Conservation (phyloP, 129 eudicot genomes). For the Pulicaria dysenterica region DNA sequence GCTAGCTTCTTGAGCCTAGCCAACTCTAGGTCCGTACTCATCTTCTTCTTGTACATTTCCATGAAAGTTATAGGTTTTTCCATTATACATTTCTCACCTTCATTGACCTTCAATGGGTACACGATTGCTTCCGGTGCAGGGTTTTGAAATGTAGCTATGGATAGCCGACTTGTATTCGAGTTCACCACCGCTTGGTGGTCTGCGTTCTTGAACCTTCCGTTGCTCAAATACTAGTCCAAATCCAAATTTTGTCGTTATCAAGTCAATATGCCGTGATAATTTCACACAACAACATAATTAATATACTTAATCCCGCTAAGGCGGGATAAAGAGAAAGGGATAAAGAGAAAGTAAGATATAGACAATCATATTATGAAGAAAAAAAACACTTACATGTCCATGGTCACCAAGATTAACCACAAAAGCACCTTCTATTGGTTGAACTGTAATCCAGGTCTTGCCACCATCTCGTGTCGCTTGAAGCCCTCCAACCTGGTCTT, state of each 20-base stretch:
- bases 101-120: constrained; percentile 71
- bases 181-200: constrained; percentile 98
- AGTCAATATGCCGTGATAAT: background rate
- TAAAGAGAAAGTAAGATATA: no score
- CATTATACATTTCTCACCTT: constrained; percentile 67
- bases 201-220: constrained; percentile 95
- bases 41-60: constrained; percentile 89
- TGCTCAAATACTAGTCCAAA: constrained; percentile 62
- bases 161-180: constrained; percentile 67
- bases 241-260: background rate
- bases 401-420: constrained; percentile 96
- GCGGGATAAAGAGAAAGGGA: no score
- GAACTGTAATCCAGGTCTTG: constrained; percentile 83
- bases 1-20: constrained; percentile 73
- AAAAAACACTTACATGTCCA: constrained; percentile 71
- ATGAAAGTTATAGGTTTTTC: constrained; percentile 68
- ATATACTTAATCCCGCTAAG: background rate
- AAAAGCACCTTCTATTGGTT: constrained; percentile 86
- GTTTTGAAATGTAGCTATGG: constrained; percentile 89
- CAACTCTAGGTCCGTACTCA: constrained; percentile 66
- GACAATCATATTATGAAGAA: background rate
- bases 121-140: constrained; percentile 84
- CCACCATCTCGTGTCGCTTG: constrained; percentile 97
- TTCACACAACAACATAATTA: background rate
- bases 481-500: constrained; percentile 94